phyloP scores from a whole-genome alignment of 2,329 filamentous ascomycete species.

The Ramularia endophylla region DNA sequence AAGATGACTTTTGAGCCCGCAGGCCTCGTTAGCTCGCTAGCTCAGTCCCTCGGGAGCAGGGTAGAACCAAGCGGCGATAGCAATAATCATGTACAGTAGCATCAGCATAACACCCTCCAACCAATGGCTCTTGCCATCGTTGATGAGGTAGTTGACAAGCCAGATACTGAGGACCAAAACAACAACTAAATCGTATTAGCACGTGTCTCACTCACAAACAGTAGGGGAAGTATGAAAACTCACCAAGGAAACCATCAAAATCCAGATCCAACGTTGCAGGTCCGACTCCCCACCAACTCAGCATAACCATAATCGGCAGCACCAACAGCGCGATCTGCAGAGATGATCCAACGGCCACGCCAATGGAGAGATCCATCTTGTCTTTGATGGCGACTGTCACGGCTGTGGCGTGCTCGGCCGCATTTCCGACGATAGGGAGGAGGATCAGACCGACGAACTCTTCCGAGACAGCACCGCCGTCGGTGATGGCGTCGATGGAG shows the following conservation, averaged over 20 bases:
- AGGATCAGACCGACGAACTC: conserved; percentile 60
- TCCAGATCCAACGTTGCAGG: conserved; percentile 62
- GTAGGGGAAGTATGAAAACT: too few species aligned
- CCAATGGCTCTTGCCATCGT: conserved; percentile 43
- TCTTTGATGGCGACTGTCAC: conserved; percentile 57
- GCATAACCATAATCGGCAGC: conserved; percentile 53
- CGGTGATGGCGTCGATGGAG: conserved; percentile 52
- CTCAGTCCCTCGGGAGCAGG: conserved; percentile 15
- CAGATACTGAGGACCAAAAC: conserved; percentile 52
- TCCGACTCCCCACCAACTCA: conserved; percentile 54
- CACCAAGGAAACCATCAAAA: conserved; percentile 69
- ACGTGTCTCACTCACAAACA: too few species aligned
- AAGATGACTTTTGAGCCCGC: too few species aligned
- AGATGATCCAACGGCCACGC: conserved; percentile 59
- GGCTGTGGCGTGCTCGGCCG: conserved; percentile 60
- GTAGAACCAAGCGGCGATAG: conserved; percentile 52
- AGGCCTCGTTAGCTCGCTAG: conserved; percentile 2
- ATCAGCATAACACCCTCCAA: conserved; percentile 49
- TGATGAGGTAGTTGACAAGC: conserved; percentile 58
- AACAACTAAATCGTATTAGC: conserved; percentile 50
- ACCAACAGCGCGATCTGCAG: conserved; percentile 62
- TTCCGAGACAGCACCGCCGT: conserved; percentile 44
- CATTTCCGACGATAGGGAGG: conserved; percentile 60
- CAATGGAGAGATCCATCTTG: conserved; percentile 64
- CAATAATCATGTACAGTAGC: conserved; percentile 52